phyloP scores from a whole-genome alignment of 768 basidiomycete genomes.

The Wakefieldia striispora region DNA sequence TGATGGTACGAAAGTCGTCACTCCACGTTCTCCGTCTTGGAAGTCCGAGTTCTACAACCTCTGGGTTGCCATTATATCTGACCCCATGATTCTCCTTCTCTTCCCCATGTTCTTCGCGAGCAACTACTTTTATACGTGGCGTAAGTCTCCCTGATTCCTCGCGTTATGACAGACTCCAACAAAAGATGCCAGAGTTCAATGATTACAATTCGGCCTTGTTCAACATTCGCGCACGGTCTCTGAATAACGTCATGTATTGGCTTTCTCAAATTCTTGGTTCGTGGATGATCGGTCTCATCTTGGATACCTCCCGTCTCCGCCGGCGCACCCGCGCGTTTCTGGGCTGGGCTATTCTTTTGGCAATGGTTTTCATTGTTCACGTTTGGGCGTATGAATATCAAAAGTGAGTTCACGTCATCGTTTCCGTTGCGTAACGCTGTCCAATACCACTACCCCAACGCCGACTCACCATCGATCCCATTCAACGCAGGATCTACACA shows the following conservation, averaged over 20 bases:
- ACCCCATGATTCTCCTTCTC: slow-evolving; percentile 68
- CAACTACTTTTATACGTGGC: slow-evolving; percentile 85
- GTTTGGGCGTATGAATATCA: slow-evolving; percentile 77
- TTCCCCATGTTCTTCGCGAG: slow-evolving; percentile 83
- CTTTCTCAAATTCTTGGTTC: slow-evolving; percentile 72
- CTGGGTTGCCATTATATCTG: slow-evolving; percentile 62
- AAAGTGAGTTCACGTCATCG: slow-evolving; percentile 39
- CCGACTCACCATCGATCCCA: too few species aligned
- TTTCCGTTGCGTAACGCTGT: background rate
- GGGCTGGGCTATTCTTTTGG: slow-evolving; percentile 60
- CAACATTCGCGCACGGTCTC: slow-evolving; percentile 69
- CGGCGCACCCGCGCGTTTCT: slow-evolving; percentile 66
- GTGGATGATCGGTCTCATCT: slow-evolving; percentile 59
- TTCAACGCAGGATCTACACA: slow-evolving; percentile 52
- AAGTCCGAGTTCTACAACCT: slow-evolving; percentile 67
- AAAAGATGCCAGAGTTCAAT: slow-evolving; percentile 57
- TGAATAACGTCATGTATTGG: slow-evolving; percentile 84
- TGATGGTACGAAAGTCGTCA: slow-evolving; percentile 66
- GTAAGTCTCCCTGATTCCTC: slow-evolving; percentile 31
- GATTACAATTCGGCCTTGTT: slow-evolving; percentile 74
- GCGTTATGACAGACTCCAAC: background rate
- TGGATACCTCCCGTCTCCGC: slow-evolving; percentile 53
- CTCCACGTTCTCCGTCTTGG: slow-evolving; percentile 69
- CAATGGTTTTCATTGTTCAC: slow-evolving; percentile 64
- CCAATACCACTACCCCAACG: background rate